A percentile compares a stretch with the other conserved stretches of the same genome.
Conservation (phyloP, 139 green algal genomes). For the Closterium sp. region DNA sequence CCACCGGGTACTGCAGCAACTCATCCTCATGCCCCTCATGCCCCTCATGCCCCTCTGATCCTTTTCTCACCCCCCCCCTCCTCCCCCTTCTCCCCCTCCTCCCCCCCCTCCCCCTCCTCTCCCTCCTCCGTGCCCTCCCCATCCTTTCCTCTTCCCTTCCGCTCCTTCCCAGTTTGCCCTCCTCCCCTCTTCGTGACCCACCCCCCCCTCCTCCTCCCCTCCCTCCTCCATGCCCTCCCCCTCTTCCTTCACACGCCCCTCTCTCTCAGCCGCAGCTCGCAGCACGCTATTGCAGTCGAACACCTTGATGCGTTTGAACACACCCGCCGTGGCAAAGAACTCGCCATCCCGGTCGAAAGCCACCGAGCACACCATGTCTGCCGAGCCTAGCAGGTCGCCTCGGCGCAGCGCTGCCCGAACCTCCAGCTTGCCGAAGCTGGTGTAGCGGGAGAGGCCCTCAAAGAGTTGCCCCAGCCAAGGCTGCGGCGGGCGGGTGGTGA, state of each 20-base stretch:
- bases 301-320: constrained; percentile 69
- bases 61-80: not conserved
- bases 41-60: not conserved
- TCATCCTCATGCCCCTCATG: constrained; percentile 6
- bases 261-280: not conserved
- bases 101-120: not conserved
- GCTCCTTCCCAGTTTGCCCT: not conserved
- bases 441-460: constrained; percentile 57
- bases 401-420: constrained; percentile 56
- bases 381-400: constrained; percentile 53
- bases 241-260: constrained; percentile 4
- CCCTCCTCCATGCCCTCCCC: not conserved
- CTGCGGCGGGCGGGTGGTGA: not conserved
- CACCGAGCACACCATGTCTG: constrained; percentile 74
- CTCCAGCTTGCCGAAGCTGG: constrained; percentile 26
- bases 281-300: constrained; percentile 58
- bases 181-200: not conserved
- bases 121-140: constrained; percentile 13
- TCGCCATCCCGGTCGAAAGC: constrained; percentile 83
- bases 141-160: not conserved
- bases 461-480: constrained; percentile 53
- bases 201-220: not conserved
- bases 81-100: not conserved
- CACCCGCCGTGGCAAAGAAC: constrained; percentile 83
- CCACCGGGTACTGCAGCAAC: constrained; percentile 63